These are phyloP conservation scores for Heterobasidion occidentale DNA, from an alignment of 1,284 basidiomycete genomes.

Conservation along the genomic window DNA sequence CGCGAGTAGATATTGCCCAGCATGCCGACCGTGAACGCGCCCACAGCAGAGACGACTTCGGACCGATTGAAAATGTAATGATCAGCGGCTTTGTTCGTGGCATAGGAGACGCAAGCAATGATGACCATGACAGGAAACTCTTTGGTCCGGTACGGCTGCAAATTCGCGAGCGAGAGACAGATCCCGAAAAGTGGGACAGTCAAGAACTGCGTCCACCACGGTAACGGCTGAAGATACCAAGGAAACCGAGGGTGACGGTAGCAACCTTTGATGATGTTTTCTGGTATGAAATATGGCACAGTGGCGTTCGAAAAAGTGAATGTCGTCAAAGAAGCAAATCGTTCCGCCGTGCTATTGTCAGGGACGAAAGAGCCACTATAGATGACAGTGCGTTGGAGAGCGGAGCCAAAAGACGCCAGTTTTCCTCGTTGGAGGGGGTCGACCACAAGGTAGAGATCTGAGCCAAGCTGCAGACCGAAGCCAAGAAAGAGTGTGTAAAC, in stretches of 20 bases:
- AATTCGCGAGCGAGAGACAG: constrained; percentile 66
- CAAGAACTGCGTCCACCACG: constrained; percentile 67
- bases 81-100: constrained; percentile 73
- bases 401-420: constrained; percentile 43
- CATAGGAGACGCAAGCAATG: constrained; percentile 76
- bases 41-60: constrained; percentile 80
- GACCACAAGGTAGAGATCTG: constrained; percentile 76
- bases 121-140: constrained; percentile 80
- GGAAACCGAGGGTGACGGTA: constrained; percentile 54
- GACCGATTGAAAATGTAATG: constrained; percentile 82
- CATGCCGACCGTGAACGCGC: constrained; percentile 77
- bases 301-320: constrained; percentile 69
- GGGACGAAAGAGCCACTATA: constrained; percentile 63
- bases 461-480: constrained; percentile 84
- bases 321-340: constrained; percentile 40
- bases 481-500: constrained; percentile 88
- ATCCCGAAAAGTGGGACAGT: constrained; percentile 81
- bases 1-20: constrained; percentile 82
- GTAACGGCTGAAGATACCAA: constrained; percentile 78
- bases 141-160: constrained; percentile 64
- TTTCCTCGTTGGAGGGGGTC: constrained; percentile 51
- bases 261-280: constrained; percentile 58
- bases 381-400: constrained; percentile 37
- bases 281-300: constrained; percentile 19
- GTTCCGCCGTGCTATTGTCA: constrained; percentile 44